Evolutionary conservation across 495 filamentous ascomycete genomes (phyloP).

Genomic region (Neurospora sublineolata): DNA sequence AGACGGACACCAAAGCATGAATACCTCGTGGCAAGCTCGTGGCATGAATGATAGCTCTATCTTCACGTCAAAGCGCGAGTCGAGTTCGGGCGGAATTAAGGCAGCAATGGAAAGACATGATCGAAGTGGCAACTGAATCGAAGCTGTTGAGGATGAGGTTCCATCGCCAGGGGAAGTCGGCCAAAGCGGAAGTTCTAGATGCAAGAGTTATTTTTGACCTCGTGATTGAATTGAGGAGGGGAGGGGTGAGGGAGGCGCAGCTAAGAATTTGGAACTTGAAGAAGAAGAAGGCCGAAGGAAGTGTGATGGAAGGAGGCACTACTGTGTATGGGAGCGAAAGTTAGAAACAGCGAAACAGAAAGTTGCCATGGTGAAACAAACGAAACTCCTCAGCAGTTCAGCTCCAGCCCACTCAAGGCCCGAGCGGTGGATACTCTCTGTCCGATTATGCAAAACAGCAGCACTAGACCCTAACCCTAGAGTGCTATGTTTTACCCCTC

Average conservation of each 20-base stretch:
- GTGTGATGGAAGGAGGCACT: background rate
- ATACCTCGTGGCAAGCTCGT: background rate
- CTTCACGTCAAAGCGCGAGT: background rate
- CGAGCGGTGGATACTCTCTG: background rate
- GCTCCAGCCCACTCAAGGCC: background rate
- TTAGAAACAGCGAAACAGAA: background rate
- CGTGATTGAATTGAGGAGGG: background rate
- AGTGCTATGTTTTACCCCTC: background rate
- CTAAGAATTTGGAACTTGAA: background rate
- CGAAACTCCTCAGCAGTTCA: background rate
- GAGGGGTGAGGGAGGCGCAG: background rate
- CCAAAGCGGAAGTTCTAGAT: background rate
- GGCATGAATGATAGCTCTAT: background rate
- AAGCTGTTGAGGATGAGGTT: background rate
- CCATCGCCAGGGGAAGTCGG: background rate
- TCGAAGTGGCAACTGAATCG: background rate
- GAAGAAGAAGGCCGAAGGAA: background rate
- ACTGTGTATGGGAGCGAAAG: background rate
- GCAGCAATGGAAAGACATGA: background rate
- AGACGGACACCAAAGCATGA: background rate
- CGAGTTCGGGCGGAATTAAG: background rate
- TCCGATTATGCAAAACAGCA: background rate
- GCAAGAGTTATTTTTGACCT: background rate
- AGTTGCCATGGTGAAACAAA: conserved; percentile 1
- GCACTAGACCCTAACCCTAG: background rate